These are phyloP conservation scores for Hanseniaspora valbyensis DNA, from an alignment of 805 yeast species.

Conservation along the genomic window DNA sequence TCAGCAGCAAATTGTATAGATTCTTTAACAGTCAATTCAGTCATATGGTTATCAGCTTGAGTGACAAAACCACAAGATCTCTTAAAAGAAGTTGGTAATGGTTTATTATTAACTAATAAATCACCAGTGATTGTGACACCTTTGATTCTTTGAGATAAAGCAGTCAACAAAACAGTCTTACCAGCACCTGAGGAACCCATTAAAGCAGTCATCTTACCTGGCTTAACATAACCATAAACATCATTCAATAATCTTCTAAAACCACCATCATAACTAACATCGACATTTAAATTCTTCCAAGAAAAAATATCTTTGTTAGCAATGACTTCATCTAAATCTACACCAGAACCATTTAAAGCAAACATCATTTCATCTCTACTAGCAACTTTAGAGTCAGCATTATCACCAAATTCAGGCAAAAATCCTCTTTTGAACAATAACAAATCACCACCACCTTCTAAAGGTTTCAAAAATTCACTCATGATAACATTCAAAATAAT, in stretches of 20 bases:
- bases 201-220: constrained; percentile 69
- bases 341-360: constrained; percentile 28
- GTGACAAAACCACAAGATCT: constrained; percentile 72
- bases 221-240: constrained; percentile 64
- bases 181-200: constrained; percentile 89
- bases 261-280: constrained; percentile 50
- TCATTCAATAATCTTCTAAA: constrained; percentile 44
- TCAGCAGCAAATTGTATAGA: constrained; percentile 61
- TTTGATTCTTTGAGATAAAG: constrained; percentile 58
- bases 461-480: constrained; percentile 31
- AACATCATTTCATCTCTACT: constrained; percentile 33
- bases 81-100: constrained; percentile 51
- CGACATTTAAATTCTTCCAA: constrained; percentile 61
- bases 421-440: constrained; percentile 38
- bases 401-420: constrained; percentile 29
- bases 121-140: constrained; percentile 64
- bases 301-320: constrained; percentile 47
- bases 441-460: constrained; percentile 33
- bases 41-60: constrained; percentile 68
- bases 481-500: constrained; percentile 29
- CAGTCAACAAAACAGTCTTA: constrained; percentile 65
- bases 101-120: constrained; percentile 58
- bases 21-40: constrained; percentile 62
- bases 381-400: constrained; percentile 33
- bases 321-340: constrained; percentile 27